Conservation (phyloP, 148 eudicot genomes). For the Silene uniflora region DNA sequence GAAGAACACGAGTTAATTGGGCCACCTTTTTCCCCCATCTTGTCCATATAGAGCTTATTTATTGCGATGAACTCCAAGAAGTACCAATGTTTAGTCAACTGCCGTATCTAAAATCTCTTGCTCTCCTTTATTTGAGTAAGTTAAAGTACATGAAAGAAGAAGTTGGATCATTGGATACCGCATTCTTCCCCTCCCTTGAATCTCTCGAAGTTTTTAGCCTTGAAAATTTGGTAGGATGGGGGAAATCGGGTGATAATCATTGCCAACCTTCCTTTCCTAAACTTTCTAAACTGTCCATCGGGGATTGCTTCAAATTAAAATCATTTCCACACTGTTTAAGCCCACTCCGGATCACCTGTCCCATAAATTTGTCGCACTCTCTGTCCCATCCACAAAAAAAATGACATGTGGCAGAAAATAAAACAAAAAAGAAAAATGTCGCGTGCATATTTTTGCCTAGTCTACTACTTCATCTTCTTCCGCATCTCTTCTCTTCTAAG, state of each 20-base stretch:
- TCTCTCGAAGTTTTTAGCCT: neutral
- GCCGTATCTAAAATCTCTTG: neutral
- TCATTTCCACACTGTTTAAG: too few relatives aligned
- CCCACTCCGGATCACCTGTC: too few relatives aligned
- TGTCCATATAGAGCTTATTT: neutral
- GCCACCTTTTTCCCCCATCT: conserved; percentile 23
- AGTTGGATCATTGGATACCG: neutral
- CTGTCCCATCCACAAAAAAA: too few relatives aligned
- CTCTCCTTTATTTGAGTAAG: neutral
- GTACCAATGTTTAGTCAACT: conserved; percentile 9
- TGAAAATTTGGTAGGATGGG: conserved; percentile 18
- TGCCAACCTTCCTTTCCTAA: conserved; percentile 13
- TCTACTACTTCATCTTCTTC: too few relatives aligned
- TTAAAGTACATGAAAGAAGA: conserved; percentile 26
- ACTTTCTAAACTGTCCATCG: neutral
- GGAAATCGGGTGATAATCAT: neutral
- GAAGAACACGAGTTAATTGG: neutral
- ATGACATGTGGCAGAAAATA: too few relatives aligned
- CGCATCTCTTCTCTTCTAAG: too few relatives aligned
- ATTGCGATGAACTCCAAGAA: neutral
- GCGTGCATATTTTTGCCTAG: too few relatives aligned
- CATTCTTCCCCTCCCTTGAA: conserved; percentile 24
- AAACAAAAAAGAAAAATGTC: too few relatives aligned
- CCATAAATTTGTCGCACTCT: too few relatives aligned
- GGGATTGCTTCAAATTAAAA: neutral